Conservation (phyloP, 1,139 yeast species). For the Candida gigantensis region DNA sequence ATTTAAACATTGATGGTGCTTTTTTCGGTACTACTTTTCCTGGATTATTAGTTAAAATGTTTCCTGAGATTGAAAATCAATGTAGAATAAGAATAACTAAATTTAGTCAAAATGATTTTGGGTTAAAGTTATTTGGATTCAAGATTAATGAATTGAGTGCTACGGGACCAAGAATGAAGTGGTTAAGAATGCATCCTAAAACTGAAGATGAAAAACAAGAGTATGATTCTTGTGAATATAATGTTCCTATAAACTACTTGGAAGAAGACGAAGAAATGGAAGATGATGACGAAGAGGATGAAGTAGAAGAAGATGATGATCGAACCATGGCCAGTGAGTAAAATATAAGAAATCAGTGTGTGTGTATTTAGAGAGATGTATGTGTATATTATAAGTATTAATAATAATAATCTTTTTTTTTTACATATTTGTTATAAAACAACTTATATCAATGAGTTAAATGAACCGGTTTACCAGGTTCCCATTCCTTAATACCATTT, state of each 20-base stretch:
- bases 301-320: slow-evolving; percentile 33
- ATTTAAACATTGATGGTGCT: slow-evolving; percentile 90
- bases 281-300: slow-evolving; percentile 26
- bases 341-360: slow-evolving; percentile 2
- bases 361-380: neutral
- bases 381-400: slow-evolving; percentile 5
- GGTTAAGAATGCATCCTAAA: slow-evolving; percentile 82
- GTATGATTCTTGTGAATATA: slow-evolving; percentile 62
- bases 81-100: slow-evolving; percentile 51
- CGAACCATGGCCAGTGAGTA: slow-evolving; percentile 51
- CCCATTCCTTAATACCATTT: slow-evolving; percentile 76
- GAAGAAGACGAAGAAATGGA: slow-evolving; percentile 31
- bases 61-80: slow-evolving; percentile 71
- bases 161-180: slow-evolving; percentile 91
- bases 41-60: slow-evolving; percentile 85
- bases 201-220: slow-evolving; percentile 59
- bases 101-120: slow-evolving; percentile 56
- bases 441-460: slow-evolving; percentile 70
- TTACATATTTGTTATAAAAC: no score
- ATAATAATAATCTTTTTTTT: neutral
- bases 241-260: slow-evolving; percentile 39
- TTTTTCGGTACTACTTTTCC: slow-evolving; percentile 96
- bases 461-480: slow-evolving; percentile 65
- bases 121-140: slow-evolving; percentile 86
- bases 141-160: slow-evolving; percentile 70